These are phyloP conservation scores for Annulohypoxylon nitens DNA, from an alignment of 495 filamentous ascomycete genomes.

Conservation along the genomic window DNA sequence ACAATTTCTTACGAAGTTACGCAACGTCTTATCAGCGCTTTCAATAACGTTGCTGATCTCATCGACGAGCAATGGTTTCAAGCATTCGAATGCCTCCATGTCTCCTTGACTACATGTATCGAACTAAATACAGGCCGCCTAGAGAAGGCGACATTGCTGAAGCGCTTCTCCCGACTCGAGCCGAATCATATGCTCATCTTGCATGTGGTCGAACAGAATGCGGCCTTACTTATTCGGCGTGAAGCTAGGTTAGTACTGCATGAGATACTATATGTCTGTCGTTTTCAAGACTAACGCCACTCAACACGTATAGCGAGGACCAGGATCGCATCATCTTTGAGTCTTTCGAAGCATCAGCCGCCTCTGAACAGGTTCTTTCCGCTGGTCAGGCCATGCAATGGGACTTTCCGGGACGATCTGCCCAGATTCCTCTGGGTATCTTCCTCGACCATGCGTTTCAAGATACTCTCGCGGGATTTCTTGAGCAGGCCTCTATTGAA, in stretches of 20 bases:
- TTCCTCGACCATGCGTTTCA: slow-evolving; percentile 63
- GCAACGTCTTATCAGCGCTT: slow-evolving; percentile 53
- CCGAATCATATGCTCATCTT: slow-evolving; percentile 57
- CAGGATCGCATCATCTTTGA: slow-evolving; percentile 59
- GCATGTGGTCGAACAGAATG: slow-evolving; percentile 68
- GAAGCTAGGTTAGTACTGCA: slow-evolving; percentile 54
- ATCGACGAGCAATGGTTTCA: slow-evolving; percentile 35
- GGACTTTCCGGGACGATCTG: slow-evolving; percentile 58
- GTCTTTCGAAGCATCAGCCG: slow-evolving; percentile 68
- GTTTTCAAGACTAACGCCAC: background rate
- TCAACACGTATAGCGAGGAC: slow-evolving; percentile 25
- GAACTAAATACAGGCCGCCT: slow-evolving; percentile 55
- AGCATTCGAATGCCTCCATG: slow-evolving; percentile 51
- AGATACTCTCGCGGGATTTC: slow-evolving; percentile 62
- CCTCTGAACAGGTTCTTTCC: slow-evolving; percentile 59
- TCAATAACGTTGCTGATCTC: slow-evolving; percentile 42
- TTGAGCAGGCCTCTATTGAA: slow-evolving; percentile 71
- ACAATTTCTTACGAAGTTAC: slow-evolving; percentile 55
- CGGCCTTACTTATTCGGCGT: slow-evolving; percentile 64
- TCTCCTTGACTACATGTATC: slow-evolving; percentile 52
- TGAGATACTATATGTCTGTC: background rate
- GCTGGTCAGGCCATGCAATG: slow-evolving; percentile 52
- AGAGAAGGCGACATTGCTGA: slow-evolving; percentile 54
- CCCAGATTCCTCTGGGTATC: slow-evolving; percentile 57
- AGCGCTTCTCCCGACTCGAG: slow-evolving; percentile 52